phyloP scores from a whole-genome alignment of 176 grass and related monocot genomes.

The Puya raimondii region DNA sequence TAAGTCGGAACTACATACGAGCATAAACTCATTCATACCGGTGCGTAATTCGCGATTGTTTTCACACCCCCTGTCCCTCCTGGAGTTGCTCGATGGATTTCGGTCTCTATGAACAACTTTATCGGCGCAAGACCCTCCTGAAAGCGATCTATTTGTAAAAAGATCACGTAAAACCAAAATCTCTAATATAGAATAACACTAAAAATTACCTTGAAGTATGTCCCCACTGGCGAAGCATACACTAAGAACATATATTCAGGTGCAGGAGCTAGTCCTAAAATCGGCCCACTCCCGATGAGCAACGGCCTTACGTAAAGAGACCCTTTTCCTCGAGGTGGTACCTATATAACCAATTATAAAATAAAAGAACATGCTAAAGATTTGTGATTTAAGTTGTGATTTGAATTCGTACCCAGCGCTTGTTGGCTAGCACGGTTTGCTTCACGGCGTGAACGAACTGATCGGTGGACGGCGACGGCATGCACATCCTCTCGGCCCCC shows the following conservation, averaged over 20 bases:
- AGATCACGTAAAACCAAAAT: not conserved
- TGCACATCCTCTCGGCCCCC: constrained; percentile 92
- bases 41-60: constrained; percentile 88
- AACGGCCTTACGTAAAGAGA: constrained; percentile 79
- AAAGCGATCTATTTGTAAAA: not conserved
- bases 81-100: constrained; percentile 59
- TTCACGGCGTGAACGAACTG: constrained; percentile 79
- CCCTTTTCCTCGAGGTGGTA: constrained; percentile 79
- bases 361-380: not conserved
- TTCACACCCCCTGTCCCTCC: constrained; percentile 86
- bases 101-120: constrained; percentile 49
- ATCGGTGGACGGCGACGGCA: constrained; percentile 62
- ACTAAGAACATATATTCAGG: constrained; percentile 84
- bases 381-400: not conserved
- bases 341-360: constrained; percentile 17
- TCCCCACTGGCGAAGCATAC: constrained; percentile 71
- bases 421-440: constrained; percentile 80
- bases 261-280: constrained; percentile 64
- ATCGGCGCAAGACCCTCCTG: constrained; percentile 70
- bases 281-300: constrained; percentile 74
- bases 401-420: constrained; percentile 44
- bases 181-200: not conserved
- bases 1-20: too few species aligned
- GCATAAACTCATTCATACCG: constrained; percentile 30
- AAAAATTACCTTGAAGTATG: constrained; percentile 66